Evolutionary conservation across 148 eudicot species (phyloP).

Genomic region (Persicaria maculosa): DNA sequence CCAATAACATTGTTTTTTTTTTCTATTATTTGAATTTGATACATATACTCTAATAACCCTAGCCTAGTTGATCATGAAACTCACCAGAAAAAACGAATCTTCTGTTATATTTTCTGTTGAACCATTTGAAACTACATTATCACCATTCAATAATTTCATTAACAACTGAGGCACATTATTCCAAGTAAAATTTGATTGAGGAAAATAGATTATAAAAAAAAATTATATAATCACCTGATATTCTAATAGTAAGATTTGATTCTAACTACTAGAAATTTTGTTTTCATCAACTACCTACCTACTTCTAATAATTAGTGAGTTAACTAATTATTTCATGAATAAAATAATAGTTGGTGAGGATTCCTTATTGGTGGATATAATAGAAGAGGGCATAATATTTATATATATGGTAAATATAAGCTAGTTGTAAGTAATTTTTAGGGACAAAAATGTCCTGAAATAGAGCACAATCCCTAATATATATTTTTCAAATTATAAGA

Average conservation of each 20-base stretch:
- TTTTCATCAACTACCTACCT: neutral
- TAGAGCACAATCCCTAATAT: too few relatives aligned
- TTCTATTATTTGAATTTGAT: too few relatives aligned
- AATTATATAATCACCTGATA: neutral
- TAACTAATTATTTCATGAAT: neutral
- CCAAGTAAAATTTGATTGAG: neutral
- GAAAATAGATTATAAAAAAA: neutral
- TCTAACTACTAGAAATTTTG: neutral
- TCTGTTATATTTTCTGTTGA: neutral
- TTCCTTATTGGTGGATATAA: too few relatives aligned
- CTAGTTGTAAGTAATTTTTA: too few relatives aligned
- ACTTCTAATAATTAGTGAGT: neutral
- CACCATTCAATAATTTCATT: neutral
- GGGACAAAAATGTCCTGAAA: too few relatives aligned
- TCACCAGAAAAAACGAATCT: neutral
- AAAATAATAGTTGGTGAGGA: too few relatives aligned
- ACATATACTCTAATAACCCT: too few relatives aligned
- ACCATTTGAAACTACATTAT: neutral
- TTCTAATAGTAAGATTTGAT: conserved; percentile 5
- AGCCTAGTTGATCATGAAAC: too few relatives aligned
- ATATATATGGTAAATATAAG: too few relatives aligned
- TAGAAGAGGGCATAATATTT: too few relatives aligned
- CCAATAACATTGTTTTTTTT: too few relatives aligned
- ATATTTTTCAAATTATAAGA: too few relatives aligned
- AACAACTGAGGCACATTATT: neutral